A percentile compares a stretch with the other conserved stretches of the same genome.
These are phyloP conservation scores for Crithidia expoeki DNA, from an alignment of 208 protist species.

Conservation along the genomic window DNA sequence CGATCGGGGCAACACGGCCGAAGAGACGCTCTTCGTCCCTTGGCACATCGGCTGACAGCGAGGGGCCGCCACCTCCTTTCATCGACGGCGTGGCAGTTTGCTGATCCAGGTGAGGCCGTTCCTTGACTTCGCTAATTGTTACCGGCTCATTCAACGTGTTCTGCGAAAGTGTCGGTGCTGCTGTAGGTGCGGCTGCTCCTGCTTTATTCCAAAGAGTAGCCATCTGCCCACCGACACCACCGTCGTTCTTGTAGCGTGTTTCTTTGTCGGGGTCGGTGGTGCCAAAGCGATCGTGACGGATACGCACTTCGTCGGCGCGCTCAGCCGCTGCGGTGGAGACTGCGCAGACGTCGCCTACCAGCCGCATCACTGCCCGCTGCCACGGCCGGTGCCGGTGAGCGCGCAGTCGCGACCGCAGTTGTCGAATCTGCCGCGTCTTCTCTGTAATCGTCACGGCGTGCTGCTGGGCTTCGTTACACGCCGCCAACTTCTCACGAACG, in stretches of 20 bases:
- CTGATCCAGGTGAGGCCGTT: background rate
- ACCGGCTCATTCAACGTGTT: background rate
- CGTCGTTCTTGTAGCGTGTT: constrained; percentile 6
- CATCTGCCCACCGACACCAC: constrained; percentile 1
- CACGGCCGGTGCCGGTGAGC: constrained; percentile 81
- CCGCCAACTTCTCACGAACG: constrained; percentile 69
- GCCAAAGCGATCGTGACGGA: constrained; percentile 37
- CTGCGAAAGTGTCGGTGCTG: background rate
- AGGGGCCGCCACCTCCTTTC: background rate
- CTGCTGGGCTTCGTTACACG: constrained; percentile 78
- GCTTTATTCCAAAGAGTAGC: background rate
- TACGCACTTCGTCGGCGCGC: constrained; percentile 49
- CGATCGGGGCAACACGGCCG: constrained; percentile 78
- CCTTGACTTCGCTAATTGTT: background rate
- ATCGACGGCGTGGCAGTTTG: background rate
- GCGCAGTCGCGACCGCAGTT: constrained; percentile 82
- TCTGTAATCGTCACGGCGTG: constrained; percentile 66
- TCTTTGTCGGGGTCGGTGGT: constrained; percentile 12
- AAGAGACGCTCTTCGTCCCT: constrained; percentile 81
- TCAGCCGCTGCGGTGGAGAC: constrained; percentile 68
- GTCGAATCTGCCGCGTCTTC: constrained; percentile 54
- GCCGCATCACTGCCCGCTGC: constrained; percentile 73
- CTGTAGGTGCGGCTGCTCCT: background rate
- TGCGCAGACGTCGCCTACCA: constrained; percentile 75
- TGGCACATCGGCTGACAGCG: constrained; percentile 8